These are phyloP conservation scores for Boletus tomentosulus DNA, from an alignment of 768 basidiomycete species.

Conservation along the genomic window DNA sequence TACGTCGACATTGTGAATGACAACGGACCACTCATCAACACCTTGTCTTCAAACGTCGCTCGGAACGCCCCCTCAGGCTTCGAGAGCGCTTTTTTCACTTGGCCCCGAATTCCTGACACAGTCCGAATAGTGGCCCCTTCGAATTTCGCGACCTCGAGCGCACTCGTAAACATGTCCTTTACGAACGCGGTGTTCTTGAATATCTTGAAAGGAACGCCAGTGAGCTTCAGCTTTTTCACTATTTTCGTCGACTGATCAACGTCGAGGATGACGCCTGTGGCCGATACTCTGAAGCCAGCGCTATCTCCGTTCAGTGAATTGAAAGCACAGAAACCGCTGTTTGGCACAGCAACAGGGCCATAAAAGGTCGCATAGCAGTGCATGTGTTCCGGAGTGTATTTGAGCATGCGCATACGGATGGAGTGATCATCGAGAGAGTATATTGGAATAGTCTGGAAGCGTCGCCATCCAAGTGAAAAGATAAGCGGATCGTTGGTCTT, in stretches of 20 bases:
- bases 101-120: constrained; percentile 93
- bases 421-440: constrained; percentile 97
- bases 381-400: constrained; percentile 99
- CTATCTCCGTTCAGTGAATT: constrained; percentile 68
- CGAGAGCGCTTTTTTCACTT: constrained; percentile 92
- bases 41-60: constrained; percentile 97
- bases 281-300: constrained; percentile 82
- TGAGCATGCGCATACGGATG: constrained; percentile 98
- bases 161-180: constrained; percentile 93
- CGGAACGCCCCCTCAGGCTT: constrained; percentile 95
- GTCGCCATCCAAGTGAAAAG: constrained; percentile 94
- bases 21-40: constrained; percentile 86
- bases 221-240: constrained; percentile 97
- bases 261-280: constrained; percentile 93
- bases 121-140: constrained; percentile 97
- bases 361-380: constrained; percentile 99
- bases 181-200: constrained; percentile 99
- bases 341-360: constrained; percentile 86
- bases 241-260: constrained; percentile 91
- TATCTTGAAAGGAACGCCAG: constrained; percentile 93
- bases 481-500: constrained; percentile 98
- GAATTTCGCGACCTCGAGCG: constrained; percentile 96
- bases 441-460: constrained; percentile 93
- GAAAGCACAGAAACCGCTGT: constrained; percentile 97
- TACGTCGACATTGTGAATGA: neutral